Evolutionary conservation across 1,139 yeast genomes (phyloP).

Genomic region (Magnusiomyces tetraspermus): DNA sequence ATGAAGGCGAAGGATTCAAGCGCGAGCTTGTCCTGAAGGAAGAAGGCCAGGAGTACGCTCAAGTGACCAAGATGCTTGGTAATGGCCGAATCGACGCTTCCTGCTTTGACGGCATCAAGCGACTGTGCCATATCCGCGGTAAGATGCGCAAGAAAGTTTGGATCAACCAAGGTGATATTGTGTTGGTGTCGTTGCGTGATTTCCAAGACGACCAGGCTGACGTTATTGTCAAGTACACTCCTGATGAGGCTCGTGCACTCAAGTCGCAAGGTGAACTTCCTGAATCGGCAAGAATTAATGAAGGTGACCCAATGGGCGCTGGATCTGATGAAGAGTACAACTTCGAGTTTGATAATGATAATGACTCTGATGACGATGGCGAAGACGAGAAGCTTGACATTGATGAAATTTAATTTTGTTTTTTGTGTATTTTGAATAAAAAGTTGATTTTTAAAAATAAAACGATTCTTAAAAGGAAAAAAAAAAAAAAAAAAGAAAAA

Average conservation of each 20-base stretch:
- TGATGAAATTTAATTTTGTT: conserved; percentile 68
- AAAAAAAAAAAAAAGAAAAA: too few species aligned
- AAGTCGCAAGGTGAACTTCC: conserved; percentile 96
- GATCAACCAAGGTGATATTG: conserved; percentile 99
- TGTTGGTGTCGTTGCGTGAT: conserved; percentile 90
- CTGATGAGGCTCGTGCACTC: conserved; percentile 96
- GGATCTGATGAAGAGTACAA: conserved; percentile 97
- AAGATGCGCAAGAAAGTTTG: conserved; percentile 98
- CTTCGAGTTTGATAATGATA: conserved; percentile 97
- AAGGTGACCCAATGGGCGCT: conserved; percentile 93
- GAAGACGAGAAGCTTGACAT: conserved; percentile 65
- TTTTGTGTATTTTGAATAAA: too few species aligned
- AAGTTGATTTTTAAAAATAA: too few species aligned
- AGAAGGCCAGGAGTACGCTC: conserved; percentile 98
- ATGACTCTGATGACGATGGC: conserved; percentile 60
- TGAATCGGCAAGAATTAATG: conserved; percentile 89
- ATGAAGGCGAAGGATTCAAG: conserved; percentile 81
- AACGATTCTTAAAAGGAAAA: too few species aligned
- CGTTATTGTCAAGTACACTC: conserved; percentile 90
- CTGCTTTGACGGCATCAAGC: conserved; percentile 87
- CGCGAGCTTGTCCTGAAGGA: conserved; percentile 88
- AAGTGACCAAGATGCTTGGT: conserved; percentile 96
- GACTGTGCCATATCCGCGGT: conserved; percentile 98
- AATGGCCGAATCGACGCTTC: conserved; percentile 93
- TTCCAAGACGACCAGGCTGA: conserved; percentile 98